Base-by-base conservation (phyloP, 1,284 basidiomycete species). In the Rhodotorula sp. region DNA sequence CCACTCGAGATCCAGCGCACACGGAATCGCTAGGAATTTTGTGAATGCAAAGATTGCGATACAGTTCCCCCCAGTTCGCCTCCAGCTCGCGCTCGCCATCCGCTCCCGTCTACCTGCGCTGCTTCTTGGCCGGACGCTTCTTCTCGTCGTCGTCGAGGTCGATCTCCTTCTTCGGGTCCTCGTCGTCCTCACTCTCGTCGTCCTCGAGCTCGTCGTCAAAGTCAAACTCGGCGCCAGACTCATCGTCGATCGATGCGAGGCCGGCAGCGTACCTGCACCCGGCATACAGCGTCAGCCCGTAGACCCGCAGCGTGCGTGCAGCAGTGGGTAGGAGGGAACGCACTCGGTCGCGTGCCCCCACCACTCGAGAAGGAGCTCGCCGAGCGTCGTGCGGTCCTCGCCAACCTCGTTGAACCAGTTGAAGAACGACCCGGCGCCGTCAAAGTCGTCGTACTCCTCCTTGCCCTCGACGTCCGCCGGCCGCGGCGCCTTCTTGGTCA, bases 381-480 rank as follows among this genome's bases (percentile, higher is more conserved):
- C 72, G 14, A 76, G 19, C 9, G 66, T 73, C 66, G 66, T 70
- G 27, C 54, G 61, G 65, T 70, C 74, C 58, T 67, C 61, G 16
- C 76, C 77, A 19, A 71, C 70, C 13, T 54, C 53, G 2, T 14
- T 23, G 53, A 78, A 77, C 62, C 71, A 72, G 64, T 74, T 69
- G 67, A 78, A 78, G 77, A 73, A 73, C 19, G 66, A 71, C 17
- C 77, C 77, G 23, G 64, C 44, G 34, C 77, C 75, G 13, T 52
- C 59, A 50, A 76, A 77, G 44, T 70, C 73, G 54, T 78, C 76
- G 46, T 69, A 76, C 67, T 75, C 74, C 61, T 78, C 77, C 50
- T 73, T n/a, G 14, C 74, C 69, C 27, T 48, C 45, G 7, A 70
- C 49, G 50, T 77, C 54, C 19, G 70, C 64, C 34, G 34, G 34